Evolutionary conservation across 192 early-diverging fungal genomes (phyloP).

Genomic region (Lunasporangiospora selenospora): DNA sequence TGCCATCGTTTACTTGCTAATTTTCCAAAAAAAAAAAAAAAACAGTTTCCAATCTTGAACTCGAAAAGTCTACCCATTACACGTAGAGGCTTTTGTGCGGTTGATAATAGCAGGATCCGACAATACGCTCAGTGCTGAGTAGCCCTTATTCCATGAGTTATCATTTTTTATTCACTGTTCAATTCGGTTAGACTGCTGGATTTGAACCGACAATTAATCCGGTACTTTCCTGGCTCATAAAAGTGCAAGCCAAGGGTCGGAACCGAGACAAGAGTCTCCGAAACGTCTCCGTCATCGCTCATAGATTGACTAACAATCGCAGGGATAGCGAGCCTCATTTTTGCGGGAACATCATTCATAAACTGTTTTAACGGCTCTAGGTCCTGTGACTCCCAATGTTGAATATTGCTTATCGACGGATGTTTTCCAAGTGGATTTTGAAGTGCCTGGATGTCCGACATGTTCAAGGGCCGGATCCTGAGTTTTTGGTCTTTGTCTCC

Average conservation of each 20-base stretch:
- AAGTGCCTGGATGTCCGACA: not conserved
- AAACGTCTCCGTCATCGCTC: not conserved
- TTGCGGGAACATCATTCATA: slow-evolving; percentile 13
- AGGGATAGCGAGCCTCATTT: slow-evolving; percentile 18
- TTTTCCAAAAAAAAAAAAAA: too few species aligned
- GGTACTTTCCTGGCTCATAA: not conserved
- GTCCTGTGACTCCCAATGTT: not conserved
- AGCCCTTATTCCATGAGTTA: too few species aligned
- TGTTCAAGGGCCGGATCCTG: not conserved
- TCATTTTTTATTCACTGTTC: too few species aligned
- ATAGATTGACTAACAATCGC: not conserved
- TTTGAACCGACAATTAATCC: slow-evolving; percentile 18
- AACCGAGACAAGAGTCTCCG: slow-evolving; percentile 5
- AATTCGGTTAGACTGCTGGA: not conserved
- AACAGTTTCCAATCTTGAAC: too few species aligned
- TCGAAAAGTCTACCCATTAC: too few species aligned
- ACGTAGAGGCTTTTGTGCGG: too few species aligned
- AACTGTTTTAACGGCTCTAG: slow-evolving; percentile 2
- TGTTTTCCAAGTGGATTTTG: too few species aligned
- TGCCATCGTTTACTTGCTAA: too few species aligned
- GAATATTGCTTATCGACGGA: not conserved
- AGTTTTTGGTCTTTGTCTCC: too few species aligned
- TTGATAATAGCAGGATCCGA: too few species aligned
- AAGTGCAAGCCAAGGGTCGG: slow-evolving; percentile 21
- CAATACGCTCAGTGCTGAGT: too few species aligned